Base-by-base conservation (phyloP, 345 rosid genomes). In the Lepidium sativum region DNA sequence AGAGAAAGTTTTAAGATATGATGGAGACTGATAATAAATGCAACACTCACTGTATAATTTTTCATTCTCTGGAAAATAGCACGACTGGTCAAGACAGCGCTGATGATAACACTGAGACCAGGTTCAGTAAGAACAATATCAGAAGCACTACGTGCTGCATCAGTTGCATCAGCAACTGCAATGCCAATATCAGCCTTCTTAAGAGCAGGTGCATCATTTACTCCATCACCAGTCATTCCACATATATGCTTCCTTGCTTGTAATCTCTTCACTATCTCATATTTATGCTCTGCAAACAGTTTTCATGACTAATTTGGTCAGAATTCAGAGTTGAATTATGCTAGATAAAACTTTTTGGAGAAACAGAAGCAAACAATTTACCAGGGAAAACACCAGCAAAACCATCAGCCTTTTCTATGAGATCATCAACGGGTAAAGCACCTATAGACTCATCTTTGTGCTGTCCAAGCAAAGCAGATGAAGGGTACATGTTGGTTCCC, bases 221-320 rank as follows among this genome's bases (percentile, higher is more conserved):
- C 99, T 74, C 97, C 99, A 80, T 94, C 99, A 48, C 99, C 97
- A 20, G 99, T 94, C 99, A 94, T 90, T 32, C 99, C 99, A 75
- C 99, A 94, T 5, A 94, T 88, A 69, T 94, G 99, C 60, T 90
- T 94, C 83, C 92, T 83, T 4, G 92, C 97, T 88, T 94, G 99
- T 67, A 94, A 69, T 11, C 95, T 81, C 68, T 94, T 94, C 55
- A 94, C 99, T 51, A 90, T 94, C 86, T 94, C 99, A 56, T 94
- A 94, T 65, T 94, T 94, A 80, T 94, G 99, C 76, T 94, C 99
- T 90, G 86, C 70, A 53, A 42, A 49, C 63, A 29, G 5, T 0
- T 0, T 6, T 0, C 4, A 25, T 5, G 5, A 25, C 4, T 5
- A 6, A 4, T 25, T 5, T 6, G 29, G 29, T 25, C 29, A 25